phyloP scores from a whole-genome alignment of 108 stramenopile species.

The Nitzschia sp. region DNA sequence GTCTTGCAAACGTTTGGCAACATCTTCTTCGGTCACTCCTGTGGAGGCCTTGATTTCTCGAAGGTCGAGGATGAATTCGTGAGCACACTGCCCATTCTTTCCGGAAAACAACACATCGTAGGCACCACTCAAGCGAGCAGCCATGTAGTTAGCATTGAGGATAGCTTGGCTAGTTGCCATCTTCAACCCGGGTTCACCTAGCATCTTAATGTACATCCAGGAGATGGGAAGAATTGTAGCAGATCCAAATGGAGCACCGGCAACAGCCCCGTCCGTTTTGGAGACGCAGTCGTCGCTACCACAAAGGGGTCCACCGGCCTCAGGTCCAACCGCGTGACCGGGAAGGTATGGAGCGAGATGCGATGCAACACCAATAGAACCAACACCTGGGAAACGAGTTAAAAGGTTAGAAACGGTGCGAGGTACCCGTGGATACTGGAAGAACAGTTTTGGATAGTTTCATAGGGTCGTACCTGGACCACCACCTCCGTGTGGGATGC shows the following conservation, averaged over 20 bases:
- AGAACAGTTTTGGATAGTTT: background rate
- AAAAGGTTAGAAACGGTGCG: constrained; percentile 13
- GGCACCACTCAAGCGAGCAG: constrained; percentile 86
- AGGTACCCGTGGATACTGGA: background rate
- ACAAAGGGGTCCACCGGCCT: constrained; percentile 79
- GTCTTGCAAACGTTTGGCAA: constrained; percentile 95
- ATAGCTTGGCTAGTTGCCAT: constrained; percentile 91
- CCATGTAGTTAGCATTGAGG: constrained; percentile 99
- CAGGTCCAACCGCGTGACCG: constrained; percentile 88
- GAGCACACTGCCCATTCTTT: constrained; percentile 97
- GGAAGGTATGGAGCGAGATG: constrained; percentile 98
- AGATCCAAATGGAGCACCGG: constrained; percentile 98
- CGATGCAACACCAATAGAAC: constrained; percentile 93
- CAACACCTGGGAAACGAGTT: constrained; percentile 68
- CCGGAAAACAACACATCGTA: constrained; percentile 91
- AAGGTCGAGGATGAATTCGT: constrained; percentile 98
- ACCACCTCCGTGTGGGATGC: constrained; percentile 99
- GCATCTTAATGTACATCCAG: constrained; percentile 99
- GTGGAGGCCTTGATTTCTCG: constrained; percentile 90
- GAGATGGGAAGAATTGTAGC: constrained; percentile 98
- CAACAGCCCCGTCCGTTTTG: constrained; percentile 76
- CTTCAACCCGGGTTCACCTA: constrained; percentile 89
- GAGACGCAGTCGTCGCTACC: constrained; percentile 75
- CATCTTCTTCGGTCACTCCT: constrained; percentile 95
- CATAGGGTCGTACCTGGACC: constrained; percentile 76